phyloP scores from a whole-genome alignment of 2,329 filamentous ascomycete species.

The Chrysosporium queenslandicum region DNA sequence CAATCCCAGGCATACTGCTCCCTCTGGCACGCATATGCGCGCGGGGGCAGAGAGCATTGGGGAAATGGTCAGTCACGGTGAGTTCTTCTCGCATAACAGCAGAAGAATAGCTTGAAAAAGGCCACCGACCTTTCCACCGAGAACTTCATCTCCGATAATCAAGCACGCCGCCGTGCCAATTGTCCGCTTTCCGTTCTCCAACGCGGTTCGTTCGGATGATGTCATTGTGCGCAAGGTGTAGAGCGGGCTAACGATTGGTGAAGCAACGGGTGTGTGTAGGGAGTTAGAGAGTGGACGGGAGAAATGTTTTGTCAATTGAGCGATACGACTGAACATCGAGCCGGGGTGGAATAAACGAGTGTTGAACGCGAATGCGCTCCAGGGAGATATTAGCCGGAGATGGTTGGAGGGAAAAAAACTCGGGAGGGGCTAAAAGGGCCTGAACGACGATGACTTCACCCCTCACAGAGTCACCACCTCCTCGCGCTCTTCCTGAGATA shows the following conservation, averaged over 20 bases:
- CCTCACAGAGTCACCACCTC: not conserved
- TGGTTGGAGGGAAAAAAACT: not conserved
- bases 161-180: constrained; percentile 87
- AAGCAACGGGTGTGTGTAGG: constrained; percentile 40
- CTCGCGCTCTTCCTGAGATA: not conserved
- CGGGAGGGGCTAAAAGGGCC: not conserved
- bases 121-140: constrained; percentile 92
- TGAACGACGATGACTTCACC: not conserved
- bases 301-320: constrained; percentile 63
- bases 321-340: constrained; percentile 65
- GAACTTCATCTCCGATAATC: constrained; percentile 94
- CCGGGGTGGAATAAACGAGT: not conserved
- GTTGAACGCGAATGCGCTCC: not conserved
- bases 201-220: constrained; percentile 29
- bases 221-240: constrained; percentile 30
- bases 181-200: constrained; percentile 39
- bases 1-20: not conserved
- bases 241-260: constrained; percentile 17
- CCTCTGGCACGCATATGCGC: not conserved
- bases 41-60: not conserved
- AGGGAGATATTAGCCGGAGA: not conserved
- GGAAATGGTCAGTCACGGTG: not conserved
- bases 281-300: constrained; percentile 52
- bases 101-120: too few species aligned
- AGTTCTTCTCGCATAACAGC: not conserved